Conservation (phyloP, 208 protist species). For the Trypanosoma platydactyli region DNA sequence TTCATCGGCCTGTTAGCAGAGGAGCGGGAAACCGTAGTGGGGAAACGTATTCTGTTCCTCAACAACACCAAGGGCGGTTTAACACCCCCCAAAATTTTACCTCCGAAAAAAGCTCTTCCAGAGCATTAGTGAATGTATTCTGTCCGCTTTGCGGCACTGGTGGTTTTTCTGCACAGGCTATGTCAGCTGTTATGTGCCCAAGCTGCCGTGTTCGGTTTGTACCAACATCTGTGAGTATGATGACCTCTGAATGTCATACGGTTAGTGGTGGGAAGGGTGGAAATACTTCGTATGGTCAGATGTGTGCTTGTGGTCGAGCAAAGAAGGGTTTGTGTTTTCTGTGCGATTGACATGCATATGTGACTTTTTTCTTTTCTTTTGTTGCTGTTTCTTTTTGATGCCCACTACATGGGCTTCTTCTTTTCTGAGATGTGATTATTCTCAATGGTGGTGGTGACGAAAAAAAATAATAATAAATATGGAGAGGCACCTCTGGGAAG, state of each 20-base stretch:
- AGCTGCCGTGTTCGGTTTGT: conserved; percentile 24
- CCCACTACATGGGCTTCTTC: too few relatives aligned
- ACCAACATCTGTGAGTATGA: conserved; percentile 22
- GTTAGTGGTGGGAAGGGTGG: conserved; percentile 1
- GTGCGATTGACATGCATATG: conserved; percentile 42
- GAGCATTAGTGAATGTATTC: background rate
- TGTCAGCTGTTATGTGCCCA: conserved; percentile 24
- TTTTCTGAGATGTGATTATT: too few relatives aligned
- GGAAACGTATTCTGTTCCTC: background rate
- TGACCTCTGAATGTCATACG: conserved; percentile 13
- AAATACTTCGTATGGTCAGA: background rate
- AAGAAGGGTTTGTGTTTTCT: conserved; percentile 67
- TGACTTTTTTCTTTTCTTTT: background rate
- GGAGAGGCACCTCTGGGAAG: too few relatives aligned
- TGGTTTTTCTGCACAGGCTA: conserved; percentile 17
- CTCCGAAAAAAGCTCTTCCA: background rate
- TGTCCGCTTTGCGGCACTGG: conserved; percentile 28
- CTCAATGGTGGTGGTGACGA: too few relatives aligned
- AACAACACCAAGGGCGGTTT: conserved; percentile 1
- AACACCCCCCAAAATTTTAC: background rate
- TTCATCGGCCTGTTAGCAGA: background rate
- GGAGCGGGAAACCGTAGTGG: background rate
- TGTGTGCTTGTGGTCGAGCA: conserved; percentile 56
- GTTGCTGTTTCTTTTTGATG: background rate
- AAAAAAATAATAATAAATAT: too few relatives aligned